Evolutionary conservation across 176 grass and related monocot genomes (phyloP).

Genomic region (Aegilops umbellulata): DNA sequence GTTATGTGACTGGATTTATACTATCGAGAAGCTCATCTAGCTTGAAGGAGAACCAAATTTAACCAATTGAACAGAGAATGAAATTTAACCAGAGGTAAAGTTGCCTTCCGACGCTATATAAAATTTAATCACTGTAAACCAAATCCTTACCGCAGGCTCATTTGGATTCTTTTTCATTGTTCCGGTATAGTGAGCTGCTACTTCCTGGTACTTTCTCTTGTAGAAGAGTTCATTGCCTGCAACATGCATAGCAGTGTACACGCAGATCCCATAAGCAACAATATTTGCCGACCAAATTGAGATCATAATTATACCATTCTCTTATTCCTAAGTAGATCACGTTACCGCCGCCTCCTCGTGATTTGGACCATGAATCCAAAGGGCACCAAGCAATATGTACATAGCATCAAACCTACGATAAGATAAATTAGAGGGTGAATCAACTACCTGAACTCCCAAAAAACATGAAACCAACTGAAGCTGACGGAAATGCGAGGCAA

Average conservation of each 20-base stretch:
- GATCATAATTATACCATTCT: too few species aligned
- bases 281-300: too few species aligned
- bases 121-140: background rate
- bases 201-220: constrained; percentile 46
- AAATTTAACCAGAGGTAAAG: background rate
- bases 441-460: too few species aligned
- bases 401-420: too few species aligned
- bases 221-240: constrained; percentile 48
- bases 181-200: constrained; percentile 44
- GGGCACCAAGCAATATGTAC: too few species aligned
- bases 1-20: background rate
- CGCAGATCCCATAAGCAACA: too few species aligned
- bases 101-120: background rate
- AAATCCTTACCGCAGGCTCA: constrained; percentile 40
- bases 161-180: constrained; percentile 46
- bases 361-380: too few species aligned
- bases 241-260: background rate
- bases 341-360: too few species aligned
- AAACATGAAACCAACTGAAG: too few species aligned
- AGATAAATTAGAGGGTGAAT: too few species aligned
- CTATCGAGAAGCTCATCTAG: background rate
- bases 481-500: too few species aligned
- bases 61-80: background rate
- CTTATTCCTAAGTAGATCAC: too few species aligned
- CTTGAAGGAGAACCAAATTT: background rate